phyloP scores from a whole-genome alignment of 495 filamentous ascomycete genomes.

The Astrothelium subdiscretum region DNA sequence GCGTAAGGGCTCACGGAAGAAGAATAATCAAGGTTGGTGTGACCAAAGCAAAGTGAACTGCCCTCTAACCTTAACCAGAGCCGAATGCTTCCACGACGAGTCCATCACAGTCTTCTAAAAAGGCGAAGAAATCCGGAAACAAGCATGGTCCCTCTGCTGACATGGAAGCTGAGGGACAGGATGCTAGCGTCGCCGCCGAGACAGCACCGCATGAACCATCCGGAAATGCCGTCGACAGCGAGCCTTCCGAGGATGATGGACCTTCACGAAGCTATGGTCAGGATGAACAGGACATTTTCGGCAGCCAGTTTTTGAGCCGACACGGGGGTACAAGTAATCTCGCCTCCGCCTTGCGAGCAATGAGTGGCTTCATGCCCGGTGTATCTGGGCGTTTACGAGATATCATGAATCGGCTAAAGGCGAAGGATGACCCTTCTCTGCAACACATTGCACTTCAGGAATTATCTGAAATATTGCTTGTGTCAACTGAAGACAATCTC shows the following conservation, averaged over 20 bases:
- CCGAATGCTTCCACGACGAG: constrained; percentile 12
- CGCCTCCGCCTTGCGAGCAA: constrained; percentile 70
- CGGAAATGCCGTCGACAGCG: not conserved
- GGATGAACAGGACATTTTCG: constrained; percentile 59
- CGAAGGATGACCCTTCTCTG: constrained; percentile 77
- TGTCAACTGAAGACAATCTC: constrained; percentile 93
- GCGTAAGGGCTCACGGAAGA: constrained; percentile 58
- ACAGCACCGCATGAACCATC: not conserved
- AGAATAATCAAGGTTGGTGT: constrained; percentile 34
- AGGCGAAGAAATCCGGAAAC: constrained; percentile 44
- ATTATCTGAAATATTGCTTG: constrained; percentile 80
- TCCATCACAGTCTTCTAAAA: not conserved
- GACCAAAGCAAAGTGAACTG: constrained; percentile 17
- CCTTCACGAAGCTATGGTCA: constrained; percentile 41
- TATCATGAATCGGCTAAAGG: constrained; percentile 70
- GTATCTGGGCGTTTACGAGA: constrained; percentile 69
- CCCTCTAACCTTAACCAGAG: constrained; percentile 31
- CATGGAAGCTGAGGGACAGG: constrained; percentile 30
- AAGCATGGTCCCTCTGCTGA: constrained; percentile 3
- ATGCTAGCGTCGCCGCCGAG: constrained; percentile 36
- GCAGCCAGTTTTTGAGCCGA: constrained; percentile 54
- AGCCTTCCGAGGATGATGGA: constrained; percentile 30
- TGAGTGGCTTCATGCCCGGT: constrained; percentile 85
- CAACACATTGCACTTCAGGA: constrained; percentile 91
- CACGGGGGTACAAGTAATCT: constrained; percentile 53